These are phyloP conservation scores for Marasmius sp. DNA, from an alignment of 1,284 basidiomycete species.

Conservation along the genomic window DNA sequence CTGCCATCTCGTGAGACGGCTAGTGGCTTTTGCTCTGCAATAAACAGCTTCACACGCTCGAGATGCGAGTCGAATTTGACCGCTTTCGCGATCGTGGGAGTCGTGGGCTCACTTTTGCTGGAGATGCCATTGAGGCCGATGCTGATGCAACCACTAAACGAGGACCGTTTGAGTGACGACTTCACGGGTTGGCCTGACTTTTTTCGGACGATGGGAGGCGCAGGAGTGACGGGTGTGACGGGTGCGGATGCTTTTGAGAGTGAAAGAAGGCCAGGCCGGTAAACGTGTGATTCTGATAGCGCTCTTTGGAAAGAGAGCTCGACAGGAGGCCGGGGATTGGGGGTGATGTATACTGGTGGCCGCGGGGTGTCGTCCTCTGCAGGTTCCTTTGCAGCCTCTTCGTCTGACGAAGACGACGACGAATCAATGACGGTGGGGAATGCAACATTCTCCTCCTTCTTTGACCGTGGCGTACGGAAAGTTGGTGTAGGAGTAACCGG, in stretches of 20 bases:
- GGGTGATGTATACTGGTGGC: constrained; percentile 5
- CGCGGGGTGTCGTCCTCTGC: constrained; percentile 24
- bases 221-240: constrained; percentile 13
- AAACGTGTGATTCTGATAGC: background rate
- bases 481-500: constrained; percentile 39
- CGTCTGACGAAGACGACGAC: background rate
- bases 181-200: constrained; percentile 94
- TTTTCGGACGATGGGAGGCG: constrained; percentile 62
- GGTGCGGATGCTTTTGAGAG: constrained; percentile 13
- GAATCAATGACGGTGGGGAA: background rate
- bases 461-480: constrained; percentile 31
- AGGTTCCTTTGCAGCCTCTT: constrained; percentile 7
- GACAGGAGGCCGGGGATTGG: background rate
- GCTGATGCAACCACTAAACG: constrained; percentile 43
- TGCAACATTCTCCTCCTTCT: constrained; percentile 15
- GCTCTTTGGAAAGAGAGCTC: background rate
- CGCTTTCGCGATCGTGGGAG: constrained; percentile 67
- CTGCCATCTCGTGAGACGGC: constrained; percentile 91
- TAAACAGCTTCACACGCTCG: constrained; percentile 91
- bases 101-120: constrained; percentile 60
- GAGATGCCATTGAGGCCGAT: constrained; percentile 44
- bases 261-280: constrained; percentile 7
- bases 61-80: constrained; percentile 94
- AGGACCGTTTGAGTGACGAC: constrained; percentile 81
- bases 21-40: constrained; percentile 90